These are phyloP conservation scores for Rhodotorula taiwanensis DNA, from an alignment of 768 basidiomycete species.

Conservation along the genomic window DNA sequence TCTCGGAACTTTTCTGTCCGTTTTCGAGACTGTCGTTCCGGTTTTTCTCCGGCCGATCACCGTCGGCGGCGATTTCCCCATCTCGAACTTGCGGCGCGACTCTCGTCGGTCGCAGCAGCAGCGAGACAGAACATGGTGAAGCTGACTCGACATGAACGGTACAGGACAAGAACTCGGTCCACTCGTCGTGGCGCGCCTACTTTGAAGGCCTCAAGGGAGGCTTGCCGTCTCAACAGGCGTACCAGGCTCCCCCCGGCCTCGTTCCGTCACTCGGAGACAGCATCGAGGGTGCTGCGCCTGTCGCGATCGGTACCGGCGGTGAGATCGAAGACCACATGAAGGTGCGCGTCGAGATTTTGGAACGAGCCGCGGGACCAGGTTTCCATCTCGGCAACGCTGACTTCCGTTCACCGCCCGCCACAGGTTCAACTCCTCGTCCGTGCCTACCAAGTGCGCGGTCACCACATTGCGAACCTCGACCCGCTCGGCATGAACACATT, in stretches of 20 bases:
- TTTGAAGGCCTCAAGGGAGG: conserved; percentile 90
- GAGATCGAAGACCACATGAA: conserved; percentile 92
- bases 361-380: no score
- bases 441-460: conserved; percentile 97
- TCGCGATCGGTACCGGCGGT: conserved; percentile 60
- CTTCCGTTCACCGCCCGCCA: background rate
- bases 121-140: background rate
- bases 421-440: conserved; percentile 96
- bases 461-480: conserved; percentile 91
- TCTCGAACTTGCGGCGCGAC: no score
- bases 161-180: conserved; percentile 71
- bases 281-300: conserved; percentile 46
- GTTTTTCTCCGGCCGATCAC: no score
- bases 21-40: no score
- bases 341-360: no score
- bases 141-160: background rate
- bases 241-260: conserved; percentile 66
- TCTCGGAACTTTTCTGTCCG: no score
- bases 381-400: no score
- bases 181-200: conserved; percentile 89
- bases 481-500: conserved; percentile 87
- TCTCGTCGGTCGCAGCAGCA: background rate
- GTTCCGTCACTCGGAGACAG: conserved; percentile 44
- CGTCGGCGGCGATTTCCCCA: no score
- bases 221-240: conserved; percentile 64